These are phyloP conservation scores for Solanum sparsipilum DNA, from an alignment of 257 asterid species.

Conservation along the genomic window DNA sequence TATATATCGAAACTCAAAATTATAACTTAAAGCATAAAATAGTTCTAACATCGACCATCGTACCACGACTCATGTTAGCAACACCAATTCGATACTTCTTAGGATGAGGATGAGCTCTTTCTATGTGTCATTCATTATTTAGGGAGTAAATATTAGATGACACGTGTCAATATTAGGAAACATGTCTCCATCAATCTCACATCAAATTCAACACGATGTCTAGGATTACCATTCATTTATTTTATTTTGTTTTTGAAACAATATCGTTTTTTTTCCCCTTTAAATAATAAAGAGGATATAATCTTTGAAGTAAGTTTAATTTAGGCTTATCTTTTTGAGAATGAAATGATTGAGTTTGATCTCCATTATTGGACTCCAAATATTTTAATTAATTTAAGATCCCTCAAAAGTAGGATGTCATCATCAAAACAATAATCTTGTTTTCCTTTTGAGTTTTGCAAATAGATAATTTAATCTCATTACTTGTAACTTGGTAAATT, in stretches of 20 bases:
- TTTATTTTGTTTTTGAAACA: too few relatives aligned
- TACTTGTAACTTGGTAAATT: background rate
- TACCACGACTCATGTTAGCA: too few relatives aligned
- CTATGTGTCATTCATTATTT: background rate
- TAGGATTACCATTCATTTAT: too few relatives aligned
- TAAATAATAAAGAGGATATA: background rate
- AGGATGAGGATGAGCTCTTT: background rate
- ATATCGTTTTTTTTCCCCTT: too few relatives aligned
- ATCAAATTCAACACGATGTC: too few relatives aligned
- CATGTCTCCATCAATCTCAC: background rate
- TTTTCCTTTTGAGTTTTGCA: background rate
- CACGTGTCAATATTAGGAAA: background rate
- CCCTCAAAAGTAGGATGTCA: background rate
- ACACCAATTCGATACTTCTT: too few relatives aligned
- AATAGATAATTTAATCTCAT: background rate
- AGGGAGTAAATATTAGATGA: background rate
- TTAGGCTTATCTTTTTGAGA: background rate
- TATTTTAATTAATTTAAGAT: background rate
- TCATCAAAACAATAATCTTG: background rate
- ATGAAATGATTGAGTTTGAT: background rate
- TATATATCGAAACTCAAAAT: too few relatives aligned
- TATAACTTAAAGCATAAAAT: too few relatives aligned
- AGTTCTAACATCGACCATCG: too few relatives aligned
- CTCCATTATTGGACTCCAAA: background rate
- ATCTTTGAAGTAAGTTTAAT: background rate